Base-by-base conservation (phyloP, 2,329 filamentous ascomycete genomes). In the Diaporthe longicolla region DNA sequence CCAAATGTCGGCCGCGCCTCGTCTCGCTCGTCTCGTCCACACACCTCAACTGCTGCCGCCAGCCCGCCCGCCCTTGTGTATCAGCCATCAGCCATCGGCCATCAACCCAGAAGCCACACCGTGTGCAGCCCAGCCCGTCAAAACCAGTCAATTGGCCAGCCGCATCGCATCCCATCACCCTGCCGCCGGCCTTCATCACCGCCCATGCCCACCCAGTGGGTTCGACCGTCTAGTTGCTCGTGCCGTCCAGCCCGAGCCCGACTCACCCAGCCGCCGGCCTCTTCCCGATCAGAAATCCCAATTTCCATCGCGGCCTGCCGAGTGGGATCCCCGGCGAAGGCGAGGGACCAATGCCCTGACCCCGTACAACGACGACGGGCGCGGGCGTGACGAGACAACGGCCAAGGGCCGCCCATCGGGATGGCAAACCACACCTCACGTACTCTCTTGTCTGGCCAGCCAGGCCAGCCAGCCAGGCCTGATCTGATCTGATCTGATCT, bases 121-220 rank as follows among this genome's bases (percentile, higher is more conserved):
- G 61, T 50, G 43, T 66, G 61, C 59, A 24, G 57, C 35, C 58
- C 58, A 21, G 17, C 45, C 59, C 32, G 45, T 65, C 40, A 4
- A 43, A 3, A 13, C 50, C 29, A 40, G 35, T 59, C 40, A 59
- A 70, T 70, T 70, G 55, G 68, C 54, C 55, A 35, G 26, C 57
- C 50, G 69, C 29, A 63, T 21, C 50, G 17, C 57, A 40, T 24
- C 19, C 21, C 69, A 43, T 71, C 69, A 71, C 45, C 68, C 15
- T 70, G 32, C 32, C 45, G 58, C 45, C 54, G 26, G 57, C 43
- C 32, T 45, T 52, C 45, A 45, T 54, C 69, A 63, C 69, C 45
- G 57, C 69, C 35, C 10, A 54, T 32, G 57, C 57, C 45, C 63
- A 37, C 63, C 29, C 63, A 54, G 48, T 66, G 63, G 63, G 45